Conservation (phyloP, 2,329 filamentous ascomycete species). For the Juglanconis juglandina region DNA sequence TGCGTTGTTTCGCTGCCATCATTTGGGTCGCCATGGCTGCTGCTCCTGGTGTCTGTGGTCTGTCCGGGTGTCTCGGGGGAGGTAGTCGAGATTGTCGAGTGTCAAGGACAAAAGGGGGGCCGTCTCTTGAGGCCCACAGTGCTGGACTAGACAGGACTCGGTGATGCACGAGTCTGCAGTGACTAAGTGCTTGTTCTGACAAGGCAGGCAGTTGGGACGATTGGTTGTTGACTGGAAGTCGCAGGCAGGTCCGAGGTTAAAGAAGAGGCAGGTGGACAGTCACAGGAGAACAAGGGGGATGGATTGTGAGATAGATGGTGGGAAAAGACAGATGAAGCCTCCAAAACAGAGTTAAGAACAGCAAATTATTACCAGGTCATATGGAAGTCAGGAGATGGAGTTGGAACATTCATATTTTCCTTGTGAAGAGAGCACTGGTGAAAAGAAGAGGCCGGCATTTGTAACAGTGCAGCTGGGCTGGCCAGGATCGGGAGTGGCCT, state of each 20-base stretch:
- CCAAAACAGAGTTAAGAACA: background rate
- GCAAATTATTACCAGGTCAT: background rate
- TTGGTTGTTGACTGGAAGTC: background rate
- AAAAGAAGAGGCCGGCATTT: background rate
- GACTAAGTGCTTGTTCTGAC: background rate
- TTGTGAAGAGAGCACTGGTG: background rate
- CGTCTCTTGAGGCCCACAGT: too few species aligned
- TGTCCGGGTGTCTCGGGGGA: background rate
- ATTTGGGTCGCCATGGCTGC: slow-evolving; percentile 36
- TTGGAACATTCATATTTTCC: background rate
- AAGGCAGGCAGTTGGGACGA: background rate
- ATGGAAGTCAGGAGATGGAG: background rate
- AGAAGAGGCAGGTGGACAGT: background rate
- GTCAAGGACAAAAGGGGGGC: too few species aligned
- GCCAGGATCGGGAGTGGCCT: background rate
- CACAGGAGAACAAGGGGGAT: background rate
- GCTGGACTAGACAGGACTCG: too few species aligned
- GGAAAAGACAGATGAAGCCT: background rate
- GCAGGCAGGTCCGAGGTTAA: too few species aligned
- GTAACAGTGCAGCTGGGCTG: too few species aligned
- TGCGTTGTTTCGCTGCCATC: slow-evolving; percentile 63
- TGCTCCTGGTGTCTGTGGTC: background rate
- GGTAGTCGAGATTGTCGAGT: background rate
- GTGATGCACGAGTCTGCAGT: too few species aligned
- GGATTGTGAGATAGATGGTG: too few species aligned